phyloP scores from a whole-genome alignment of 2,329 filamentous ascomycete species.

The Lachnellula arida region DNA sequence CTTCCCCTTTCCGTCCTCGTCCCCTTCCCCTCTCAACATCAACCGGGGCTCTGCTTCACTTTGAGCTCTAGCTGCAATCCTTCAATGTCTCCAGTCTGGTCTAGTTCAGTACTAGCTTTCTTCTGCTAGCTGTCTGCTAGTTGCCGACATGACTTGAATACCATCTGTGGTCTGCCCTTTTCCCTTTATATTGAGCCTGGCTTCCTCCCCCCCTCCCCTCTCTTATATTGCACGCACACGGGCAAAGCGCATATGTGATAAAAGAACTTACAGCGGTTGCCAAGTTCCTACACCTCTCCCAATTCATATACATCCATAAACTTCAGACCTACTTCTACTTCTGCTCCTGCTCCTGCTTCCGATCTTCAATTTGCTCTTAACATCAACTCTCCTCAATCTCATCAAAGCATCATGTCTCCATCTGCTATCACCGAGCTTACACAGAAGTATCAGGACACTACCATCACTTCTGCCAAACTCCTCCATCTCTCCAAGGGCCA shows the following conservation, averaged over 20 bases:
- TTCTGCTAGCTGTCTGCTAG: neutral
- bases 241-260: too few species aligned
- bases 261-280: too few species aligned
- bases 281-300: neutral
- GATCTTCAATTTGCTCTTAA: neutral
- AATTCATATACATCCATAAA: neutral
- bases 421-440: constrained; percentile 12
- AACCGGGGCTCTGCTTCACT: neutral
- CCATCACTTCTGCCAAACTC: neutral
- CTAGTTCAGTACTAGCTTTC: neutral
- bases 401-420: constrained; percentile 16
- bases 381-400: neutral
- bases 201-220: neutral
- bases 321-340: neutral
- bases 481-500: constrained; percentile 9
- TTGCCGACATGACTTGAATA: neutral
- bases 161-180: neutral
- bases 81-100: too few species aligned
- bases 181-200: neutral
- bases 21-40: neutral
- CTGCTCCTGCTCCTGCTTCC: too few species aligned
- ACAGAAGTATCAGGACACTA: constrained; percentile 1
- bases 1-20: neutral
- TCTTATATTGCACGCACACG: too few species aligned
- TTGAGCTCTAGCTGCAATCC: neutral